Base-by-base conservation (phyloP, 2,329 filamentous ascomycete species). In the Claviceps maximensis region DNA sequence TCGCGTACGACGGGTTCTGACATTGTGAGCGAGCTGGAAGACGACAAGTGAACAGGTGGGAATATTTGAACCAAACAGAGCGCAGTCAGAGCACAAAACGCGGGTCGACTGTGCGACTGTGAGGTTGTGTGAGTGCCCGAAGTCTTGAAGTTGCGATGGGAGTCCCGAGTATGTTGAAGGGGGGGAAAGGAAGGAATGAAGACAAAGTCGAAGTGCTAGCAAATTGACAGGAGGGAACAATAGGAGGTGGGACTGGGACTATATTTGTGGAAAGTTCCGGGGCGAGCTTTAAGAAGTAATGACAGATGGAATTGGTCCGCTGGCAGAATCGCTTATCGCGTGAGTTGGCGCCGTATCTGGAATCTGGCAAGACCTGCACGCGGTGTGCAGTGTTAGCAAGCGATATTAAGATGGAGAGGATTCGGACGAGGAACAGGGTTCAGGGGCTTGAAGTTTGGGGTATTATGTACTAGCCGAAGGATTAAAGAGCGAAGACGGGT, bases 1-100 rank as follows among this genome's bases (percentile, higher is more conserved):
- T 56, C 53, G 47, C 53, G 53, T 2, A 36, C 36, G 42, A 54
- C 44, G 7, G 54, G 33, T 29, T 48, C 49, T 29, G 52, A 44
- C 54, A 56, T 56, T 45, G 31, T 53, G 13, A 15, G 36, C 15
- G n/a, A 23, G 33, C 42, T 31, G 1, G 23, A 21, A 12, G 12
- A 3, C 33, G 33, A 46, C 15, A 8, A 25, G 23, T n/a, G 21
- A 19, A 44, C 3, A 47, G 9, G 19, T 33, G 15, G 2, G 31
- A 10, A 21, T 2, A 5, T 6, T 36, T 19, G 29, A n/a, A 3
- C 13, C 15, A 36, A 29, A 8, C 44, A 29, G 7, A 29, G 19
- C 25, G 25, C 15, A 13, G 40, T 42, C 9, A 10, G 9, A 12
- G 13, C 31, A 33, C 23, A 9, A 46, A 6, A 7, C 4, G 25